Conservation (phyloP, 2,329 filamentous ascomycete species). For the Ophiocordyceps unilateralis region DNA sequence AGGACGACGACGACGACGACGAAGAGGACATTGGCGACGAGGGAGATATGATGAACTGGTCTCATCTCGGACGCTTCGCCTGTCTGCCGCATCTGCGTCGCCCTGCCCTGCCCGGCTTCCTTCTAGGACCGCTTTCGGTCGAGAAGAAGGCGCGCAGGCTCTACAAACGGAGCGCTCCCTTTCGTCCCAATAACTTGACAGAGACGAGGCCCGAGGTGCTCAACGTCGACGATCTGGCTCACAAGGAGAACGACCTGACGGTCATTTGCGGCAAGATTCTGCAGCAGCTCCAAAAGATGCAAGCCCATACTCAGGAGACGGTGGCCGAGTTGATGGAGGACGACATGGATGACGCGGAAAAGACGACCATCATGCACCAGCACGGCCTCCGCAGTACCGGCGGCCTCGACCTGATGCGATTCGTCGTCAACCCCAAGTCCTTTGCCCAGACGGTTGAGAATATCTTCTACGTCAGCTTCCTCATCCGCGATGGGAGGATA, state of each 20-base stretch:
- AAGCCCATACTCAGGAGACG: conserved; percentile 27
- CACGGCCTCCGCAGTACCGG: conserved; percentile 49
- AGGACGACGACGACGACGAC: conserved; percentile 27
- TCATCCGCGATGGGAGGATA: conserved; percentile 73
- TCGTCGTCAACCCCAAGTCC: conserved; percentile 75
- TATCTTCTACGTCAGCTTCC: conserved; percentile 87
- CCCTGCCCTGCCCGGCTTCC: conserved; percentile 64
- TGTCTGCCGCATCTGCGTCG: conserved; percentile 57
- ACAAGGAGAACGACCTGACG: conserved; percentile 65
- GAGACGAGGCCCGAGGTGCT: conserved; percentile 69
- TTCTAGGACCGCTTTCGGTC: conserved; percentile 75
- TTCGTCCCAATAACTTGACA: conserved; percentile 48
- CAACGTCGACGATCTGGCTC: conserved; percentile 53
- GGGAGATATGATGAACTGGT: conserved; percentile 74
- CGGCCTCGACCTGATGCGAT: conserved; percentile 66
- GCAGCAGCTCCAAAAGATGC: conserved; percentile 34
- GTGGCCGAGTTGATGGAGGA: conserved; percentile 26
- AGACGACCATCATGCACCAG: conserved; percentile 39
- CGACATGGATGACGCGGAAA: conserved; percentile 27
- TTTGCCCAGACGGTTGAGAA: conserved; percentile 96
- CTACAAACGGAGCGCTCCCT: conserved; percentile 51
- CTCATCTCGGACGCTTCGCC: conserved; percentile 60
- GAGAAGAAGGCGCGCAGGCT: conserved; percentile 66
- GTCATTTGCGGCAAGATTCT: conserved; percentile 62
- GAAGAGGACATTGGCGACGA: conserved; percentile 49